Evolutionary conservation across 345 rosid species (phyloP).

Genomic region (Arabidopsis thaliana): TAIR10.1 NC_003076.8:8523001-8523500

Average conservation of each 20-base stretch:
- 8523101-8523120: no score
- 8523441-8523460: constrained; percentile 7
- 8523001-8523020: constrained; percentile 26
- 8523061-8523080: no score
- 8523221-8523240: not conserved
- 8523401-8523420: constrained; percentile 28
- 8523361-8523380: not conserved
- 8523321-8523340: not conserved
- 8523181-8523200: no score
- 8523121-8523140: no score
- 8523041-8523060: not conserved
- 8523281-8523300: constrained; percentile 2
- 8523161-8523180: no score
- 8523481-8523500: constrained; percentile 18
- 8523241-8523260: no score
- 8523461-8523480: constrained; percentile 10
- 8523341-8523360: constrained; percentile 15
- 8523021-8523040: not conserved
- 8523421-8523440: not conserved
- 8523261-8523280: not conserved
- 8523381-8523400: not conserved
- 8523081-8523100: no score
- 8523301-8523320: not conserved
- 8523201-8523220: no score
- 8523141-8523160: no score